Evolutionary conservation across 805 yeast species (phyloP).

Genomic region (Ogataea methanolica): DNA sequence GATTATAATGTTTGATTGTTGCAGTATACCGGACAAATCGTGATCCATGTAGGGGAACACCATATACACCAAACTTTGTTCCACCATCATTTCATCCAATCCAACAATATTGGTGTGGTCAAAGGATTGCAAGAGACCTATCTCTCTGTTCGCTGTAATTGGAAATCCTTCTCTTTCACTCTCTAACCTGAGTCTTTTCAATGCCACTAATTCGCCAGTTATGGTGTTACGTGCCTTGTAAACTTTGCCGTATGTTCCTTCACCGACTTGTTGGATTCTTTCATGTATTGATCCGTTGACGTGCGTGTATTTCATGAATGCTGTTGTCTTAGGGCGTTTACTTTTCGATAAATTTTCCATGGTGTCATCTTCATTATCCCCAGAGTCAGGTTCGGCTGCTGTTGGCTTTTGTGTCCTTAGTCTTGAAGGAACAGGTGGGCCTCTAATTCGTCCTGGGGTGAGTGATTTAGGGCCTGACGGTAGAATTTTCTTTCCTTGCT

Average conservation of each 20-base stretch:
- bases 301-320: constrained; percentile 18
- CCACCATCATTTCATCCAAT: constrained; percentile 85
- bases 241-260: constrained; percentile 97
- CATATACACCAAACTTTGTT: constrained; percentile 72
- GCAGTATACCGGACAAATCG: constrained; percentile 82
- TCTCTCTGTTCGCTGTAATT: constrained; percentile 90
- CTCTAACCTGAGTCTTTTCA: constrained; percentile 80
- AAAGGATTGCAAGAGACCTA: constrained; percentile 75
- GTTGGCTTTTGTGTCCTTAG: too few species aligned
- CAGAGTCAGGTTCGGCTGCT: too few species aligned
- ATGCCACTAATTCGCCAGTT: constrained; percentile 74
- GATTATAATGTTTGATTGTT: constrained; percentile 65
- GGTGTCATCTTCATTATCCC: not conserved
- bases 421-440: not conserved
- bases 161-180: constrained; percentile 94
- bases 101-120: constrained; percentile 81
- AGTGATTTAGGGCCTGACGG: not conserved
- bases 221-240: constrained; percentile 74
- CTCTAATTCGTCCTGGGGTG: not conserved
- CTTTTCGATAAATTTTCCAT: not conserved
- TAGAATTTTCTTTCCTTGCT: not conserved
- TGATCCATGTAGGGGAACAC: constrained; percentile 91
- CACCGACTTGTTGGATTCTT: constrained; percentile 89
- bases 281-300: constrained; percentile 47
- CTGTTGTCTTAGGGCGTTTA: constrained; percentile 2